These are phyloP conservation scores for Batrachochytrium dendrobatidis DNA, from an alignment of 371 early-diverging fungal genomes.

Conservation along the genomic window DNA sequence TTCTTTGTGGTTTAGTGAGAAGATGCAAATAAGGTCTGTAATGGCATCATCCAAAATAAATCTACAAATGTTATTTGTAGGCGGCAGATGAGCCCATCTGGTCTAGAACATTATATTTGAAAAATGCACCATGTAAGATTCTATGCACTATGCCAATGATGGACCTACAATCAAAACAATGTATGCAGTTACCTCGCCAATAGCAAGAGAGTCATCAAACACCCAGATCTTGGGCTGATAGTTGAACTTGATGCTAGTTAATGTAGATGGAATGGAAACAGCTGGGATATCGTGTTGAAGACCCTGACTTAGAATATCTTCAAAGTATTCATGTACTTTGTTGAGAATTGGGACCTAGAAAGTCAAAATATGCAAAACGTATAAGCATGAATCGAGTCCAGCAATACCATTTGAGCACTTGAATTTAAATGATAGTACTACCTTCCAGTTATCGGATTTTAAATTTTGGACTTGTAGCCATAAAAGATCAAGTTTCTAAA, in stretches of 20 bases:
- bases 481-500: slow-evolving; percentile 55
- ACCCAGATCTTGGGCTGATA: slow-evolving; percentile 34
- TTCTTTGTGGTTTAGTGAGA: slow-evolving; percentile 45
- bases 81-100: slow-evolving; percentile 26
- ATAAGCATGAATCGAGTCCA: too few species aligned
- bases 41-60: slow-evolving; percentile 74
- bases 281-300: slow-evolving; percentile 49
- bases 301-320: slow-evolving; percentile 32
- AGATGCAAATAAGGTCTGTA: slow-evolving; percentile 66
- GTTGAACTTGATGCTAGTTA: slow-evolving; percentile 14
- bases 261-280: slow-evolving; percentile 38
- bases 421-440: slow-evolving; percentile 12
- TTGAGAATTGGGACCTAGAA: slow-evolving; percentile 39
- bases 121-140: background rate
- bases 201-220: slow-evolving; percentile 32
- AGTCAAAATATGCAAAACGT: slow-evolving; percentile 47
- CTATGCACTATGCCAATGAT: background rate
- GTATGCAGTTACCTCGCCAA: slow-evolving; percentile 4
- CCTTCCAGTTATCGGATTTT: slow-evolving; percentile 54
- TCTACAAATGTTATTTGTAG: slow-evolving; percentile 51
- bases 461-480: slow-evolving; percentile 61
- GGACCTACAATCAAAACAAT: background rate
- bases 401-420: background rate
- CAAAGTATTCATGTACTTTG: slow-evolving; percentile 51
- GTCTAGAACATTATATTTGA: background rate